Conservation (phyloP, 306 rosid genomes). For the Cucumis melo region DNA sequence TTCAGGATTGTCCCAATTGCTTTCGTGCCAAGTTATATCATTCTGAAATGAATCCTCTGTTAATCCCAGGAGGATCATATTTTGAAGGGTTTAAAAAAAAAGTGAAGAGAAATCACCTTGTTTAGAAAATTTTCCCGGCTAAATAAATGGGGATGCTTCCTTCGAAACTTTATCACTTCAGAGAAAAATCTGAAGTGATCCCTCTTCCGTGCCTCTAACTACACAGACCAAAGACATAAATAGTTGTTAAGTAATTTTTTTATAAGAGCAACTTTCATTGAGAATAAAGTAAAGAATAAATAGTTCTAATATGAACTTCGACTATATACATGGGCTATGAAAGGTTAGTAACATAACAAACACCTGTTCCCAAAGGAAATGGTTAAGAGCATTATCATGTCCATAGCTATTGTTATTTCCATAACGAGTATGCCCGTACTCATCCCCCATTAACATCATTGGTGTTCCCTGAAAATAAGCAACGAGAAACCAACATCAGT, state of each 20-base stretch:
- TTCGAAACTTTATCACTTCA: constrained; percentile 55
- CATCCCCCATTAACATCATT: constrained; percentile 99
- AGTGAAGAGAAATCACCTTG: constrained; percentile 32
- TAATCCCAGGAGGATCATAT: constrained; percentile 7
- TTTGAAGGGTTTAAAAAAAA: not conserved
- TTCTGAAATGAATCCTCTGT: constrained; percentile 31
- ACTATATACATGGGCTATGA: constrained; percentile 6
- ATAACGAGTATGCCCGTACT: constrained; percentile 75
- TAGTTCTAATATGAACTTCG: not conserved
- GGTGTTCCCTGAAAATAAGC: constrained; percentile 65
- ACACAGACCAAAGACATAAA: constrained; percentile 16
- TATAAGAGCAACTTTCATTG: too few relatives aligned
- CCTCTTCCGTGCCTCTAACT: constrained; percentile 51
- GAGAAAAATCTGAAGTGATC: constrained; percentile 81
- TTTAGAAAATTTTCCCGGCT: constrained; percentile 49
- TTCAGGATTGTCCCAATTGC: constrained; percentile 60
- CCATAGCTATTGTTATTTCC: constrained; percentile 98
- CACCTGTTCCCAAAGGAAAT: constrained; percentile 78
- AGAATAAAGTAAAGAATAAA: too few relatives aligned
- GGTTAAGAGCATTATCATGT: constrained; percentile 65
- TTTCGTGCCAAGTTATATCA: constrained; percentile 92
- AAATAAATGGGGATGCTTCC: constrained; percentile 29
- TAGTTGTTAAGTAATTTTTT: not conserved
- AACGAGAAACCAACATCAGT: constrained; percentile 15
- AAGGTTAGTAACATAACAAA: not conserved